phyloP scores from a whole-genome alignment of 306 rosid genomes.

The Corylus heterophylla region DNA sequence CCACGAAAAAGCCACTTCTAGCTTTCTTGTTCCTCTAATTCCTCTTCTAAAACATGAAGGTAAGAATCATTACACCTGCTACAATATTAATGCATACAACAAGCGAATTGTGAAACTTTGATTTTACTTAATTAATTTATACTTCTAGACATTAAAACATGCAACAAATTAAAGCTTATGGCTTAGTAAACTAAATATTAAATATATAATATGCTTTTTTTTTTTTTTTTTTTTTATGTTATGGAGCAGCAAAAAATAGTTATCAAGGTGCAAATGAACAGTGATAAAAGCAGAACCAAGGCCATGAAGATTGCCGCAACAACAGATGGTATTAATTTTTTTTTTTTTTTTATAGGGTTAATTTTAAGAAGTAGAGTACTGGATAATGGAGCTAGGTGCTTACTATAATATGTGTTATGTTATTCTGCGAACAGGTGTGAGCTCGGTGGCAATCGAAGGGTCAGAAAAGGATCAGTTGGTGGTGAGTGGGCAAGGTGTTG shows the following conservation, averaged over 20 bases:
- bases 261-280: constrained; percentile 20
- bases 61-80: too few species aligned
- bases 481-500: constrained; percentile 22
- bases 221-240: neutral
- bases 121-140: too few species aligned
- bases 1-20: too few species aligned
- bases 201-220: neutral
- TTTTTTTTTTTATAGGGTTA: too few species aligned
- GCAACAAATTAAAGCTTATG: too few species aligned
- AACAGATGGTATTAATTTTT: neutral
- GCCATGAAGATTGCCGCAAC: constrained; percentile 40
- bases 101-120: too few species aligned
- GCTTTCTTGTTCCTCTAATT: too few species aligned
- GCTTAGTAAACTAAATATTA: neutral
- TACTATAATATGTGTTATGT: neutral
- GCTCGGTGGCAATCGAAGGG: constrained; percentile 36
- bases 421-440: constrained; percentile 28
- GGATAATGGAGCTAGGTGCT: too few species aligned
- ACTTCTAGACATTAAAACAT: too few species aligned
- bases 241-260: constrained; percentile 35
- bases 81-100: too few species aligned
- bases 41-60: too few species aligned
- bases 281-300: constrained; percentile 36
- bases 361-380: too few species aligned
- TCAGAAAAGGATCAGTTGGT: constrained; percentile 25